A percentile compares a stretch with the other conserved stretches of the same genome.
phyloP scores from a whole-genome alignment of 441 rosid species.

The Pelargonium fulgidum region DNA sequence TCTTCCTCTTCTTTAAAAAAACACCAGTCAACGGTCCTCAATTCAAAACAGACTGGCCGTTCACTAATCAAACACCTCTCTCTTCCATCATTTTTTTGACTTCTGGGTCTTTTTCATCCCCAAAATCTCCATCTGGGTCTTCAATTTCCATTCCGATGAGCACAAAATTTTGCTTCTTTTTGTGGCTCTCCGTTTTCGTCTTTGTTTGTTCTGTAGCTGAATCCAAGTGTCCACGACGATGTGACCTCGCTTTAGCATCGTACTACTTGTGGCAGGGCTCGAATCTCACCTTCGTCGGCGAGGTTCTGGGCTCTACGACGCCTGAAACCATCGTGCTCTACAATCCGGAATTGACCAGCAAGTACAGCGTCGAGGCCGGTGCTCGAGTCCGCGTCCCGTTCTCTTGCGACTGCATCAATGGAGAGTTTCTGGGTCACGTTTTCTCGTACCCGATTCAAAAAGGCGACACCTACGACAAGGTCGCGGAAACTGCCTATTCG shows the following conservation, averaged over 20 bases:
- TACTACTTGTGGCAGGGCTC: slow-evolving; percentile 28
- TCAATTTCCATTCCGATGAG: background rate
- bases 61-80: background rate
- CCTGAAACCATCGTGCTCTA: slow-evolving; percentile 17
- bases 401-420: slow-evolving; percentile 30
- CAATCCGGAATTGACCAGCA: slow-evolving; percentile 27
- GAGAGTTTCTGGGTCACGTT: slow-evolving; percentile 27
- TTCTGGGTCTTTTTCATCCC: background rate
- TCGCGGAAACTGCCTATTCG: slow-evolving; percentile 24
- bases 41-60: background rate
- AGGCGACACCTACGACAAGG: slow-evolving; percentile 21
- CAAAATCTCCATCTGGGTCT: background rate
- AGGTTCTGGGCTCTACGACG: slow-evolving; percentile 10
- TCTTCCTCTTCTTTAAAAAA: no score
- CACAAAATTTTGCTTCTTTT: background rate
- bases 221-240: slow-evolving; percentile 34
- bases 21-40: background rate
- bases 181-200: background rate
- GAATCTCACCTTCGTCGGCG: slow-evolving; percentile 26
- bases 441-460: slow-evolving; percentile 21
- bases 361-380: background rate
- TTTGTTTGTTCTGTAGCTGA: slow-evolving; percentile 16
- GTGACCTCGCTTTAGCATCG: slow-evolving; percentile 34
- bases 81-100: background rate
- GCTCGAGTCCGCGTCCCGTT: slow-evolving; percentile 35